phyloP scores from a whole-genome alignment of 2,329 filamentous ascomycete species.

The Plectosphaerella plurivora region DNA sequence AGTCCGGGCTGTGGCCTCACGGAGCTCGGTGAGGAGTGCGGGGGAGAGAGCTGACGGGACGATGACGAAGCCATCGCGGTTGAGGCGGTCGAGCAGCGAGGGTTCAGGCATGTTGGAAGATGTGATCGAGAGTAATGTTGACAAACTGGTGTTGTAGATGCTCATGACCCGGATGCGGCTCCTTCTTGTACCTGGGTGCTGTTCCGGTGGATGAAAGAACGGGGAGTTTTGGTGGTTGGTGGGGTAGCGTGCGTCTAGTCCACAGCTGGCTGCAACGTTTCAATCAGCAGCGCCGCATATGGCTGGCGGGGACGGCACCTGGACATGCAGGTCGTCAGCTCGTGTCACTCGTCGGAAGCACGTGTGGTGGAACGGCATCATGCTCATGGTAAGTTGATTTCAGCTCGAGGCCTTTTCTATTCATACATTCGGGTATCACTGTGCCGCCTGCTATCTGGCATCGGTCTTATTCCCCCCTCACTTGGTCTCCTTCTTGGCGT shows the following conservation, averaged over 20 bases:
- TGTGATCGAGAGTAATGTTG: too few relatives aligned
- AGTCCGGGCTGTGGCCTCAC: constrained; percentile 52
- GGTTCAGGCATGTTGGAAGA: constrained; percentile 2
- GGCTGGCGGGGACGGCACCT: too few relatives aligned
- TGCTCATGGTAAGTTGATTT: too few relatives aligned
- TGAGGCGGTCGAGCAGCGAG: constrained; percentile 48
- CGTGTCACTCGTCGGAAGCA: too few relatives aligned
- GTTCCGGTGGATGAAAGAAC: constrained; percentile 60
- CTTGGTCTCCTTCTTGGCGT: constrained; percentile 25
- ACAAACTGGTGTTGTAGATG: background rate
- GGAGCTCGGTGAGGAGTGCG: constrained; percentile 53
- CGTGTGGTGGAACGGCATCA: too few relatives aligned
- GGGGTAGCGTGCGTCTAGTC: constrained; percentile 34
- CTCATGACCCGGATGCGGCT: background rate
- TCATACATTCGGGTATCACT: too few relatives aligned
- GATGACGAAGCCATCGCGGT: constrained; percentile 70
- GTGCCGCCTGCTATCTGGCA: too few relatives aligned
- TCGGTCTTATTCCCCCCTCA: too few relatives aligned
- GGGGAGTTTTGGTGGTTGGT: constrained; percentile 74
- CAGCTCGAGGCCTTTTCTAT: too few relatives aligned
- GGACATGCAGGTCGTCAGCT: too few relatives aligned
- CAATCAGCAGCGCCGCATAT: background rate
- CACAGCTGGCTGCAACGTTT: constrained; percentile 2
- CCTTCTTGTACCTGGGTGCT: constrained; percentile 23
- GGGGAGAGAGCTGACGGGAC: constrained; percentile 60